These are phyloP conservation scores for Alternaria angustiovoidea DNA, from an alignment of 2,329 filamentous ascomycete genomes.

Conservation along the genomic window DNA sequence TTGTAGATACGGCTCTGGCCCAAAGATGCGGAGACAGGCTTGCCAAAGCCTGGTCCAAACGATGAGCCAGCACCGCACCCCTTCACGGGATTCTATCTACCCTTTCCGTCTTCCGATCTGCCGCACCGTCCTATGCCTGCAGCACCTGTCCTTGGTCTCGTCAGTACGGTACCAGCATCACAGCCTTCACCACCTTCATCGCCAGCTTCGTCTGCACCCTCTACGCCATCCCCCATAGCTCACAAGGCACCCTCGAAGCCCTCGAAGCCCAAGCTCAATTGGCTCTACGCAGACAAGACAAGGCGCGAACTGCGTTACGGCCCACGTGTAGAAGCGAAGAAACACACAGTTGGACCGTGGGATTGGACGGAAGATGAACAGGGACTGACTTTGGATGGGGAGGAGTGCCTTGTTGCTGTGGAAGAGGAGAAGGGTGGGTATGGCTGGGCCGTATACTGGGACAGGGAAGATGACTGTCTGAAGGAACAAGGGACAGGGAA, in stretches of 20 bases:
- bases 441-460: constrained; percentile 64
- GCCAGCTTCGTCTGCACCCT: constrained; percentile 46
- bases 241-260: constrained; percentile 3
- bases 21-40: constrained; percentile 43
- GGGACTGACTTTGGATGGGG: constrained; percentile 62
- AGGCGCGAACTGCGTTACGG: constrained; percentile 70
- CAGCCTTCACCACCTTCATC: not conserved
- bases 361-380: constrained; percentile 74
- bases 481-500: constrained; percentile 48
- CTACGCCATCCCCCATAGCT: constrained; percentile 13
- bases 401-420: constrained; percentile 65
- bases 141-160: constrained; percentile 56
- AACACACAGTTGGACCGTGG: constrained; percentile 80
- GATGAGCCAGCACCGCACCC: constrained; percentile 51
- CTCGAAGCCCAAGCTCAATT: constrained; percentile 67
- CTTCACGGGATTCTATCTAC: constrained; percentile 60
- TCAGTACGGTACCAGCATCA: constrained; percentile 55
- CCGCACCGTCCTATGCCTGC: constrained; percentile 44
- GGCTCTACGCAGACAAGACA: constrained; percentile 70
- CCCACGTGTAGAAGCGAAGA: constrained; percentile 73
- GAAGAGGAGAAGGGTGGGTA: constrained; percentile 58
- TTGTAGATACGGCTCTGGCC: constrained; percentile 48
- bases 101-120: constrained; percentile 56
- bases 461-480: constrained; percentile 57
- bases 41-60: constrained; percentile 35